phyloP scores from a whole-genome alignment of 2,329 filamentous ascomycete genomes.

The Fusarium dlaminii region DNA sequence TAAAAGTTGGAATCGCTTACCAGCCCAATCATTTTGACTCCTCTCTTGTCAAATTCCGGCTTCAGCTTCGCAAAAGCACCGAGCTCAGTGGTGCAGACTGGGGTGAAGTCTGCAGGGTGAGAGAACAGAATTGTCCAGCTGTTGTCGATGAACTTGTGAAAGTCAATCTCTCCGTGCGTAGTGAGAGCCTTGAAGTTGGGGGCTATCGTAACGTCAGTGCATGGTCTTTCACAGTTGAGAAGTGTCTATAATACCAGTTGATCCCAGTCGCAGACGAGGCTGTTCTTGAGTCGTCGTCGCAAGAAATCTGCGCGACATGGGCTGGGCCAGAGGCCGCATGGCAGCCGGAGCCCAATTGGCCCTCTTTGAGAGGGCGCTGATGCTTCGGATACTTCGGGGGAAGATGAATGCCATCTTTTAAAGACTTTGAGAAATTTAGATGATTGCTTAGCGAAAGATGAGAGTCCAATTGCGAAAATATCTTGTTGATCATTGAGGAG shows the following conservation, averaged over 20 bases:
- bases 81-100: neutral
- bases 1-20: neutral
- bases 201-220: neutral
- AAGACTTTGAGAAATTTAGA: fast-evolving
- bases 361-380: neutral
- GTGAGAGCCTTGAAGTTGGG: neutral
- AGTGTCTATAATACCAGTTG: neutral
- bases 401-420: neutral
- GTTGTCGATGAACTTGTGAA: slow-evolving; percentile 1
- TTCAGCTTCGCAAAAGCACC: neutral
- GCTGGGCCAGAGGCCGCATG: neutral
- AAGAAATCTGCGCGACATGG: neutral
- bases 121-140: slow-evolving; percentile 3
- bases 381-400: neutral
- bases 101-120: neutral
- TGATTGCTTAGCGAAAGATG: fast-evolving
- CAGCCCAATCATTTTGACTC: neutral
- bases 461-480: too few relatives aligned
- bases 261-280: neutral
- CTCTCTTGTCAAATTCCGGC: neutral
- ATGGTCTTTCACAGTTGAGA: fast-evolving
- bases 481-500: too few relatives aligned
- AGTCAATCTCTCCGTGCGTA: neutral
- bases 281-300: neutral
- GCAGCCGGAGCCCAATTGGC: neutral